Percentiles rank a stretch among this genome's conserved stretches.
These are phyloP conservation scores for Collybia nuda DNA, from an alignment of 768 basidiomycete genomes.

Conservation along the genomic window DNA sequence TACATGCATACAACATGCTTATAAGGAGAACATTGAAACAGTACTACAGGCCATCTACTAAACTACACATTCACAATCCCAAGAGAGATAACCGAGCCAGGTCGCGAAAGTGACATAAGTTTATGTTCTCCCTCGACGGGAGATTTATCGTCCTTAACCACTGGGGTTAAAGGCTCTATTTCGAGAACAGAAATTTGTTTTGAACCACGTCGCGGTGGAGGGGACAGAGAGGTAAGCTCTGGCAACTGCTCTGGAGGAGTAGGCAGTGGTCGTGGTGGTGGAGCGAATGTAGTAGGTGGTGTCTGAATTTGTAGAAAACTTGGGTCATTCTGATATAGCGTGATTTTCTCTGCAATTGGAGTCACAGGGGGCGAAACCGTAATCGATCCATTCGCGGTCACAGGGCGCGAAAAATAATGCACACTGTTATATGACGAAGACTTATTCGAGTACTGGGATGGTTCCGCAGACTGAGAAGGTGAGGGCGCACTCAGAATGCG, in stretches of 20 bases:
- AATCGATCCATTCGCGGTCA: too few species aligned
- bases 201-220: conserved; percentile 63
- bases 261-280: conserved; percentile 26
- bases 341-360: conserved; percentile 71
- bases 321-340: conserved; percentile 47
- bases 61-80: conserved; percentile 42
- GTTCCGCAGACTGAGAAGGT: conserved; percentile 1
- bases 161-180: conserved; percentile 22
- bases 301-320: conserved; percentile 61
- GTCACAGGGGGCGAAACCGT: conserved; percentile 34
- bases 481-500: conserved; percentile 68
- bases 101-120: conserved; percentile 42
- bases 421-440: too few species aligned
- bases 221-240: conserved; percentile 54
- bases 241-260: conserved; percentile 22
- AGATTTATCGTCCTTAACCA: conserved; percentile 22
- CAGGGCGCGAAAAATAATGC: too few species aligned
- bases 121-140: conserved; percentile 28
- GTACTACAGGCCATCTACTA: neutral
- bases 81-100: conserved; percentile 54
- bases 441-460: too few species aligned
- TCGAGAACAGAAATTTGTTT: conserved; percentile 40
- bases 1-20: conserved; percentile 1
- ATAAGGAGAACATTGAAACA: neutral
- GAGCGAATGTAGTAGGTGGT: conserved; percentile 38